A percentile compares a stretch with the other conserved stretches of the same genome.
phyloP scores from a whole-genome alignment of 2,329 filamentous ascomycete species.

The Aspergillus niger region DNA sequence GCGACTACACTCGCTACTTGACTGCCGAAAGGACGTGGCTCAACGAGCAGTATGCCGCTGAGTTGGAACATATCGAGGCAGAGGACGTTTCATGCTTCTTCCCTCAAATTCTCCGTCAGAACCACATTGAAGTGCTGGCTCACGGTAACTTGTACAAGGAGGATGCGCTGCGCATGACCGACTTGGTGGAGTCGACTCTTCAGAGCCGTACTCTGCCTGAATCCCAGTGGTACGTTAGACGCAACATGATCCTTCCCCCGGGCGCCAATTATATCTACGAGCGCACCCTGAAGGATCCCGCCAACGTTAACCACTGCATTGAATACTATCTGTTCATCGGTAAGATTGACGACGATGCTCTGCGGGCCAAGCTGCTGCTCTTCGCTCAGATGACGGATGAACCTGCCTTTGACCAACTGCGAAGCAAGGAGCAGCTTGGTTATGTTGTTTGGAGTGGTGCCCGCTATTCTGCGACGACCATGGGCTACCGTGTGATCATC shows the following conservation, averaged over 20 bases:
- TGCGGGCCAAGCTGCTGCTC: slow-evolving; percentile 76
- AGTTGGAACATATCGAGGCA: slow-evolving; percentile 72
- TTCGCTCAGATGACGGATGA: slow-evolving; percentile 90
- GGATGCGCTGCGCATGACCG: slow-evolving; percentile 81
- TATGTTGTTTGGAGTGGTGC: slow-evolving; percentile 91
- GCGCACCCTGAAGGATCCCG: slow-evolving; percentile 77
- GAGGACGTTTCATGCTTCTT: slow-evolving; percentile 76
- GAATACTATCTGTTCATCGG: slow-evolving; percentile 76
- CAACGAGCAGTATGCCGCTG: slow-evolving; percentile 75
- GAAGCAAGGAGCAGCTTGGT: slow-evolving; percentile 95
- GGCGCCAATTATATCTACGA: slow-evolving; percentile 84
- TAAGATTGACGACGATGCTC: slow-evolving; percentile 65
- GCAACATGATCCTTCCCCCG: slow-evolving; percentile 74
- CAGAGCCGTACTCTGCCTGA: slow-evolving; percentile 72
- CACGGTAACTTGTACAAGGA: slow-evolving; percentile 95
- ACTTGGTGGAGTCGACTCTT: slow-evolving; percentile 76
- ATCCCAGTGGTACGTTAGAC: slow-evolving; percentile 75
- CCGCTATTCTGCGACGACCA: slow-evolving; percentile 70
- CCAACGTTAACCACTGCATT: slow-evolving; percentile 85
- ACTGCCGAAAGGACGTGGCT: slow-evolving; percentile 75
- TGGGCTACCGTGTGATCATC: slow-evolving; percentile 85
- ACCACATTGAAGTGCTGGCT: slow-evolving; percentile 83
- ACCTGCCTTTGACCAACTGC: slow-evolving; percentile 88
- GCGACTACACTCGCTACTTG: slow-evolving; percentile 79
- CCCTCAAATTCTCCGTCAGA: slow-evolving; percentile 76